Conservation (phyloP, 2,329 filamentous ascomycete species). For the Pseudogymnoascus verrucosus region DNA sequence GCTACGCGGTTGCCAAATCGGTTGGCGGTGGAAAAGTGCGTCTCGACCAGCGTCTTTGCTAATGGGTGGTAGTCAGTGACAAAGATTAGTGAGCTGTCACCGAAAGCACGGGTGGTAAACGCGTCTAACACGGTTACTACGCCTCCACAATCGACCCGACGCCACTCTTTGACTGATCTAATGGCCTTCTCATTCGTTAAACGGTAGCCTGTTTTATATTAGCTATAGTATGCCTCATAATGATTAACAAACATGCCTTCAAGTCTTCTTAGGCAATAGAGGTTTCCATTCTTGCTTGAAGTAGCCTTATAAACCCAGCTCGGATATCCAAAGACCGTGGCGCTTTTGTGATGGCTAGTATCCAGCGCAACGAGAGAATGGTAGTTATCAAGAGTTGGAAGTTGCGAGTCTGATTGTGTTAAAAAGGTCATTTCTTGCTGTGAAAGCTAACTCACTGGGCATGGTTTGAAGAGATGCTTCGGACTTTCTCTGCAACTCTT, state of each 20-base stretch:
- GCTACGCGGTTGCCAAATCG: constrained; percentile 32
- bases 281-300: constrained; percentile 77
- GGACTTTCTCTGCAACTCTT: constrained; percentile 81
- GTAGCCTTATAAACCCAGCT: constrained; percentile 95
- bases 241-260: constrained; percentile 48
- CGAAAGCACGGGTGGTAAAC: constrained; percentile 88
- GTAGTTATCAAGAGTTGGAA: constrained; percentile 78
- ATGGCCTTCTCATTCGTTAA: constrained; percentile 87
- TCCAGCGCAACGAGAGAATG: constrained; percentile 89
- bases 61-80: constrained; percentile 90
- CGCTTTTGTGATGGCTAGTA: constrained; percentile 68
- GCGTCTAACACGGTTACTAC: constrained; percentile 84
- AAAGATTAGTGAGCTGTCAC: constrained; percentile 89
- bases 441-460: constrained; percentile 49
- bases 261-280: constrained; percentile 79
- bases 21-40: constrained; percentile 49
- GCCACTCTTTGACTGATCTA: constrained; percentile 80
- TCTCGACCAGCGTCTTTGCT: constrained; percentile 80
- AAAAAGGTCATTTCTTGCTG: constrained; percentile 8
- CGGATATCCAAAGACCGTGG: constrained; percentile 73
- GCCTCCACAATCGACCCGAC: constrained; percentile 69
- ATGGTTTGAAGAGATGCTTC: constrained; percentile 80
- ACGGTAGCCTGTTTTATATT: constrained; percentile 54
- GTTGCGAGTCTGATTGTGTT: constrained; percentile 47
- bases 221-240: background rate